Base-by-base conservation (phyloP, 179 eudicot genomes). In the Spergularia azorica region DNA sequence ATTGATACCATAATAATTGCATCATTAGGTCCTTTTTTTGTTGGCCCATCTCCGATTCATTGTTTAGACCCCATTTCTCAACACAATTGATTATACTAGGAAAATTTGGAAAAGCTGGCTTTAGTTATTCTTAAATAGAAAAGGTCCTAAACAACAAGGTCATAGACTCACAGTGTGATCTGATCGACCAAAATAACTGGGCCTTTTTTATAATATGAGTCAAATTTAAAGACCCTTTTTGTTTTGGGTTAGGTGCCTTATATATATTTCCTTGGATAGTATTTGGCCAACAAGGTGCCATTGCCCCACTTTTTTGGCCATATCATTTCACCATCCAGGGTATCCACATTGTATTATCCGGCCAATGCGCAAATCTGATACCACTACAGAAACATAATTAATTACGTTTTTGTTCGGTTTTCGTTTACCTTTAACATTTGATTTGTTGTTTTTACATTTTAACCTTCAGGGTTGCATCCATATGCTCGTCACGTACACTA, bases 401-500 rank as follows among this genome's bases (percentile, higher is more conserved):
- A 88, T 0, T 91, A 91, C 1, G 38, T 16, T 5, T 90, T 89
- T 1, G 83, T 84, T 62, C 81, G 78, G 1, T 0, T 77, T 13
- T 82, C 87, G 2, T 84, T 89, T 4, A 39, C 46, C 13, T 87
- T 88, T 4, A 86, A 91, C 2, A 79, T 89, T 9, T 83, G 63
- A 38, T 79, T 76, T 4, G 89, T 83, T 32, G 89, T 83, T 36
- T 36, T 36, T 36, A 36, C 39, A 36, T 36, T 36, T 36, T 36
- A 36, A 36, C 39, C 78, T 88, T 11, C 75, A 84, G 14, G 93
- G 91, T 1, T 89, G 91, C 21, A n/a, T 66, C 39, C 93, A 86
- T n/a, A 89, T 89, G 91, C 56, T 88, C 46, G 21, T 89, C 6
- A 84, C 82, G 70, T 88, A 89, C 87, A 86, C 79, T 70, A 14